Evolutionary conservation across 2,329 filamentous ascomycete genomes (phyloP).

Genomic region (Paramyrothecium roridum): DNA sequence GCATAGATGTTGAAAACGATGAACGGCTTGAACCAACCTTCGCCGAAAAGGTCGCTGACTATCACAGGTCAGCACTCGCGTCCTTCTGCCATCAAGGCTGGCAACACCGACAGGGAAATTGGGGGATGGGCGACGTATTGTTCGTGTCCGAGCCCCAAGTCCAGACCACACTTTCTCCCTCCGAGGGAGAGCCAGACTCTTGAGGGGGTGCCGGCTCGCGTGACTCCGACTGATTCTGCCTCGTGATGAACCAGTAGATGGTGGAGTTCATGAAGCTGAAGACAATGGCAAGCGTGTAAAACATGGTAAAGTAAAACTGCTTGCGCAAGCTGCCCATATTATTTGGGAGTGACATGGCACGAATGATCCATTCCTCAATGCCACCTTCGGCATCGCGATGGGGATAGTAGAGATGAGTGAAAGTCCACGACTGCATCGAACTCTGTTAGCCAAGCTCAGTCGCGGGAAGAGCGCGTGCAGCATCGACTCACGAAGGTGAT

Average conservation of each 20-base stretch:
- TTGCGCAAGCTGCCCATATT: slow-evolving; percentile 36
- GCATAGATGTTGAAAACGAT: slow-evolving; percentile 43
- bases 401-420: slow-evolving; percentile 48
- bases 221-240: slow-evolving; percentile 19
- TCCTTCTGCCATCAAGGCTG: slow-evolving; percentile 3
- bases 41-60: slow-evolving; percentile 46
- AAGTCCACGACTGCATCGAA: slow-evolving; percentile 43
- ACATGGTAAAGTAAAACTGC: slow-evolving; percentile 47
- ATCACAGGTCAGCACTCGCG: slow-evolving; percentile 11
- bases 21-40: slow-evolving; percentile 45
- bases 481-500: slow-evolving; percentile 40
- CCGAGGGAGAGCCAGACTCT: slow-evolving; percentile 1
- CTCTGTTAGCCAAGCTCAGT: neutral
- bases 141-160: slow-evolving; percentile 1
- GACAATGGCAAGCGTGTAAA: slow-evolving; percentile 43
- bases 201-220: slow-evolving; percentile 2
- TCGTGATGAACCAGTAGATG: slow-evolving; percentile 45
- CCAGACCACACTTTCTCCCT: slow-evolving; percentile 8
- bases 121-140: slow-evolving; percentile 3
- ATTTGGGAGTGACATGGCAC: slow-evolving; percentile 41
- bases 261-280: slow-evolving; percentile 47
- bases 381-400: slow-evolving; percentile 30
- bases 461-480: neutral
- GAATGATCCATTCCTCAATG: slow-evolving; percentile 33
- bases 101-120: slow-evolving; percentile 18